A percentile compares a stretch with the other conserved stretches of the same genome.
Conservation (phyloP, 2,329 filamentous ascomycete genomes). For the Verticillium tricorpus region DNA sequence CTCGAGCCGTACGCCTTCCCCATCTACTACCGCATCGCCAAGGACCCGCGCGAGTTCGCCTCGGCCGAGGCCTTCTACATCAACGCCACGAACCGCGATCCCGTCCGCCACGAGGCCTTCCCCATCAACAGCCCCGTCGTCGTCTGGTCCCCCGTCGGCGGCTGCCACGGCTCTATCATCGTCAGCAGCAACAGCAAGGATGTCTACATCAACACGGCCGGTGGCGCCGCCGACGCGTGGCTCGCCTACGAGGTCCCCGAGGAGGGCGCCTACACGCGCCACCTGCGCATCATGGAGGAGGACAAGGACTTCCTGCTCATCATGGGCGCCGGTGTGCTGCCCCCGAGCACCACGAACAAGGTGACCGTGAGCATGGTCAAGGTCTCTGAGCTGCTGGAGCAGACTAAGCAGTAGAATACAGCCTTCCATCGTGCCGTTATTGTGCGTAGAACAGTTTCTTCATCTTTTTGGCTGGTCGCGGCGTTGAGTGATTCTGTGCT, state of each 20-base stretch:
- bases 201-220: conserved; percentile 36
- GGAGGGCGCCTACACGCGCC: conserved; percentile 30
- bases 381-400: conserved; percentile 16
- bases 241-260: conserved; percentile 28
- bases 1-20: conserved; percentile 31
- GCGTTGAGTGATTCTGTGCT: too few species aligned
- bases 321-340: conserved; percentile 39
- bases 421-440: too few species aligned
- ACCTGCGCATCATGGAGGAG: conserved; percentile 28
- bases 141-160: conserved; percentile 37
- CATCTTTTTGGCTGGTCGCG: too few species aligned
- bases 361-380: conserved; percentile 31
- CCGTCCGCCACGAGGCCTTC: conserved; percentile 16
- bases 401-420: conserved; percentile 3
- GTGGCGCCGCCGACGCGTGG: conserved; percentile 33
- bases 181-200: conserved; percentile 32
- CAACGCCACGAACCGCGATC: conserved; percentile 19
- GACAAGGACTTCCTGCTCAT: conserved; percentile 33
- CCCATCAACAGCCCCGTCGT: conserved; percentile 38
- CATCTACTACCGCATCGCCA: conserved; percentile 39
- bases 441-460: too few species aligned
- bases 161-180: conserved; percentile 40
- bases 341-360: conserved; percentile 40
- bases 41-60: conserved; percentile 31
- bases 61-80: conserved; percentile 25